Conservation (phyloP, 2,329 filamentous ascomycete species). For the Sarocladiaceae sp. region DNA sequence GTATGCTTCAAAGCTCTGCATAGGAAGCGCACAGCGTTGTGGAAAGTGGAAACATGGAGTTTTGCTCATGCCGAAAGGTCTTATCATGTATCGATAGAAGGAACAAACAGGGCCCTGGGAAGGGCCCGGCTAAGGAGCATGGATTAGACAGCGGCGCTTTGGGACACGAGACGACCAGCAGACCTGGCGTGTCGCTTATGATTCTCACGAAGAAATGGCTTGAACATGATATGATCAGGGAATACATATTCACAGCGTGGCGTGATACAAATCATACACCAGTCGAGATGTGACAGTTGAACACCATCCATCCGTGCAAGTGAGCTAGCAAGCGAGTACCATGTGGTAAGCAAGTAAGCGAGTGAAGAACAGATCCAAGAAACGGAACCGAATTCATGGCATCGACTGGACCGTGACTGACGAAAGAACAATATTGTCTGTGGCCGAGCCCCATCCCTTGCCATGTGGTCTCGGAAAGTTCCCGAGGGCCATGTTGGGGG, state of each 20-base stretch:
- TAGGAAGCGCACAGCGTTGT: not conserved
- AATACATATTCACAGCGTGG: not conserved
- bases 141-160: constrained; percentile 15
- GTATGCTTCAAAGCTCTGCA: no score
- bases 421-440: no score
- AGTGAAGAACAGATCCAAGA: no score
- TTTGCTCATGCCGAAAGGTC: not conserved
- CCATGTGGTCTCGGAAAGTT: not conserved
- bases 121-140: constrained; percentile 15
- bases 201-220: constrained; percentile 27
- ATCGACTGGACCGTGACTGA: no score
- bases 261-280: no score
- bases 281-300: no score
- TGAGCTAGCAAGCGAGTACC: no score
- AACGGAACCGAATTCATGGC: no score
- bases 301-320: no score
- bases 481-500: not conserved
- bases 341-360: no score
- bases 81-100: constrained; percentile 10
- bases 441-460: no score
- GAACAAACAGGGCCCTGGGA: constrained; percentile 6
- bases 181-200: constrained; percentile 22
- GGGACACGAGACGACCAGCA: constrained; percentile 11
- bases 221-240: constrained; percentile 6
- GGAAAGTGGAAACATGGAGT: not conserved